A percentile compares a stretch with the other conserved stretches of the same genome.
Evolutionary conservation across 441 rosid species (phyloP).

Genomic region (Gossypium davidsonii): DNA sequence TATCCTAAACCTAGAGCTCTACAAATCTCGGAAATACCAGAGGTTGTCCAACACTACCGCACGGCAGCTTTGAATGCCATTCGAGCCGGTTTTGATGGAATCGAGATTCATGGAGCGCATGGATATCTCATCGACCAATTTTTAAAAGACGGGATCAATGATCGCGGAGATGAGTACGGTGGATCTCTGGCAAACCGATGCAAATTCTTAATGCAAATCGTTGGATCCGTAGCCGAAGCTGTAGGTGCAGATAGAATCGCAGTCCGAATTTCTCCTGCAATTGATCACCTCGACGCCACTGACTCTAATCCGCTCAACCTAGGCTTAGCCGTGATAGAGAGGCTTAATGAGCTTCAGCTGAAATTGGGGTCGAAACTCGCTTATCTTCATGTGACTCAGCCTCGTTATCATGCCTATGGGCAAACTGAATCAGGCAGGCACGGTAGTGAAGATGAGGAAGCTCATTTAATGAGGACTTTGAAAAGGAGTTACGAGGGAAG

Average conservation of each 20-base stretch:
- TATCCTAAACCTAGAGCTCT: conserved; percentile 50
- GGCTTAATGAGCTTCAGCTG: conserved; percentile 58
- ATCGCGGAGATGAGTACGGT: conserved; percentile 71
- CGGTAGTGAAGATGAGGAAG: conserved; percentile 71
- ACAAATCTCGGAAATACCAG: conserved; percentile 39
- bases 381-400: conserved; percentile 82
- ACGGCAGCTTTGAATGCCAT: conserved; percentile 58
- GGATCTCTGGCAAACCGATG: conserved; percentile 64
- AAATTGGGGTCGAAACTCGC: conserved; percentile 43
- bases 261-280: conserved; percentile 81
- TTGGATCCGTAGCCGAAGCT: conserved; percentile 48
- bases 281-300: conserved; percentile 72
- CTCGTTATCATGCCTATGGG: conserved; percentile 73
- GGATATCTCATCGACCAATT: conserved; percentile 90
- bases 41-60: conserved; percentile 44
- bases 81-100: conserved; percentile 76
- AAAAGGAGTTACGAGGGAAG: conserved; percentile 58
- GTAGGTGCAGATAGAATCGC: conserved; percentile 58
- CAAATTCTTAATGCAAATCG: conserved; percentile 50
- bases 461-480: conserved; percentile 46
- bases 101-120: conserved; percentile 87
- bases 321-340: conserved; percentile 65
- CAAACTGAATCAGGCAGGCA: conserved; percentile 67
- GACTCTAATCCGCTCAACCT: conserved; percentile 63
- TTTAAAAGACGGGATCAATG: conserved; percentile 71